phyloP scores from a whole-genome alignment of 1,284 basidiomycete genomes.

The Pseudomicrostroma phylloplanum region DNA sequence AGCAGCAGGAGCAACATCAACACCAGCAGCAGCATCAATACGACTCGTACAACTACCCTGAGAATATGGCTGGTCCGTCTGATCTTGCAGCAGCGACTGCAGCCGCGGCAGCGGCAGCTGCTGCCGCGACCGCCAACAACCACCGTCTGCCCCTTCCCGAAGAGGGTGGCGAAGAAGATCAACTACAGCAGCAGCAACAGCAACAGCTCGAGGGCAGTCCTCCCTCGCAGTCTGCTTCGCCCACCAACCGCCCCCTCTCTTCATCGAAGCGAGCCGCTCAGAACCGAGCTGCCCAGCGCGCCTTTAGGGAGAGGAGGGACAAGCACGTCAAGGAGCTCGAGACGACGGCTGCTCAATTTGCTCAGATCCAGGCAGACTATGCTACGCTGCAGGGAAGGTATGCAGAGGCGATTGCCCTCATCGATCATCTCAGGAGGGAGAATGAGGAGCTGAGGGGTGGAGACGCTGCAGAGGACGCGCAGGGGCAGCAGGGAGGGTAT shows the following conservation, averaged over 20 bases:
- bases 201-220: too few relatives aligned
- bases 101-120: too few relatives aligned
- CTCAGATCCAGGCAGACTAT: not conserved
- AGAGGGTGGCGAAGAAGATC: too few relatives aligned
- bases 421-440: not conserved
- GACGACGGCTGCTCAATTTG: not conserved
- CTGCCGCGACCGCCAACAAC: too few relatives aligned
- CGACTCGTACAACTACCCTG: too few relatives aligned
- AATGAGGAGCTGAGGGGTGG: not conserved
- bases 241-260: constrained; percentile 13
- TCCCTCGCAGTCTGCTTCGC: too few relatives aligned
- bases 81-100: too few relatives aligned
- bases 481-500: constrained; percentile 1
- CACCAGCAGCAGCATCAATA: too few relatives aligned
- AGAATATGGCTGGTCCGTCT: too few relatives aligned
- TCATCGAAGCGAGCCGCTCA: constrained; percentile 39
- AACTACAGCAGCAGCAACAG: too few relatives aligned
- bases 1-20: too few relatives aligned
- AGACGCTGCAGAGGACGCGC: not conserved
- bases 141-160: too few relatives aligned
- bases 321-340: constrained; percentile 18
- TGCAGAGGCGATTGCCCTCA: not conserved
- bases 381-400: not conserved
- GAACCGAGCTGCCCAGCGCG: constrained; percentile 43
- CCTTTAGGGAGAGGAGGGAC: constrained; percentile 40